Conservation (phyloP, 2,329 filamentous ascomycete genomes). For the Hypocrella siamensis region DNA sequence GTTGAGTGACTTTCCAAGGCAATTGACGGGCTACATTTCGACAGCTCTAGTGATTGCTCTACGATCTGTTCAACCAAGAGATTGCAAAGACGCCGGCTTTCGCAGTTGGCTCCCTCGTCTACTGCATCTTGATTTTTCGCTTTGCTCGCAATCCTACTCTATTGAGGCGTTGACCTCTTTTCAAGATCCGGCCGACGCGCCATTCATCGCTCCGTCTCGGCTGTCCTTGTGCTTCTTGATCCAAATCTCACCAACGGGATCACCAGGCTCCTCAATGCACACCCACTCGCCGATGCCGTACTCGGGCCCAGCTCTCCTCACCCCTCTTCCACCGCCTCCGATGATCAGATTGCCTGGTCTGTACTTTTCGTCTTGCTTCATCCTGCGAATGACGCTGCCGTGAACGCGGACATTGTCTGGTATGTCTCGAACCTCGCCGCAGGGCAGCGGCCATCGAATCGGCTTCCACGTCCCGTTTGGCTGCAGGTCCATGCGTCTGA, state of each 20-base stretch:
- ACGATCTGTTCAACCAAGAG: no score
- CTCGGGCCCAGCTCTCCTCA: slow-evolving; percentile 41
- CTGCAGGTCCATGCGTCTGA: slow-evolving; percentile 65
- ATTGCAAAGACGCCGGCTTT: no score
- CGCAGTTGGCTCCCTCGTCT: no score
- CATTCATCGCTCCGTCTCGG: no score
- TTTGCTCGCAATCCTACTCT: no score
- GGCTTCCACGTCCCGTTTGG: slow-evolving; percentile 61
- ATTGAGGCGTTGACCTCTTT: no score
- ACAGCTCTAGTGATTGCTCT: no score
- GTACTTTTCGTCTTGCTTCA: slow-evolving; percentile 48
- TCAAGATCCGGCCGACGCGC: no score
- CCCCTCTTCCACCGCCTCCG: slow-evolving; percentile 61
- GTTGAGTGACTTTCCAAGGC: no score
- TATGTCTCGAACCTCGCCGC: slow-evolving; percentile 64
- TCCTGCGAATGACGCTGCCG: slow-evolving; percentile 56
- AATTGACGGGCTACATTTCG: no score
- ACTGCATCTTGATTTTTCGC: no score
- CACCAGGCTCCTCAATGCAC: slow-evolving; percentile 45
- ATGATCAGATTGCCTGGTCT: slow-evolving; percentile 68
- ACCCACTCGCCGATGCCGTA: slow-evolving; percentile 60
- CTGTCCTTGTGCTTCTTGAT: slow-evolving; percentile 16
- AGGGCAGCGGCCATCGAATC: slow-evolving; percentile 65
- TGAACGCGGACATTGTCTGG: slow-evolving; percentile 56
- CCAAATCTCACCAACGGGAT: slow-evolving; percentile 55